Conservation (phyloP, 495 filamentous ascomycete genomes). For the Lophiostoma macrostomum region DNA sequence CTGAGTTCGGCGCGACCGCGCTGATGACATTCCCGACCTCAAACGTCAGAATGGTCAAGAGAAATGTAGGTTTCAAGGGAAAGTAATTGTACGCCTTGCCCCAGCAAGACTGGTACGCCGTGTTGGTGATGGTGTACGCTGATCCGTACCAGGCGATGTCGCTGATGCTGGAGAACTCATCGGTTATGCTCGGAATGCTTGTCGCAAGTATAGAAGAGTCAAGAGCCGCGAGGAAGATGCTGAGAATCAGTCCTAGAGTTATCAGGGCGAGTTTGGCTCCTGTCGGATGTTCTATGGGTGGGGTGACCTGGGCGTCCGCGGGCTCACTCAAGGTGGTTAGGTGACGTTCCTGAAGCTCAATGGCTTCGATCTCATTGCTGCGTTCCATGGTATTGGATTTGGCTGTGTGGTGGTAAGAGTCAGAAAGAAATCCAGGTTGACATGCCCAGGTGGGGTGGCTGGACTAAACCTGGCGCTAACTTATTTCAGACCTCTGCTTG, state of each 20-base stretch:
- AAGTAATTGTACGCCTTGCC: slow-evolving; percentile 80
- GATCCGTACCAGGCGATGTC: slow-evolving; percentile 34
- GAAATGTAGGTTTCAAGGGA: slow-evolving; percentile 63
- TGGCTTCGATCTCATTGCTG: too few relatives aligned
- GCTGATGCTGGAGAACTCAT: slow-evolving; percentile 27
- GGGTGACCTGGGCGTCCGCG: background rate
- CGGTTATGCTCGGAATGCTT: slow-evolving; percentile 33
- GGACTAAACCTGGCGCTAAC: too few relatives aligned
- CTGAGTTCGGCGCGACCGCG: slow-evolving; percentile 68
- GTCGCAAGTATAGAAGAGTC: slow-evolving; percentile 31
- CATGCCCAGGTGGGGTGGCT: too few relatives aligned
- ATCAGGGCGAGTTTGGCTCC: slow-evolving; percentile 16
- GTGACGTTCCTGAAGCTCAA: too few relatives aligned
- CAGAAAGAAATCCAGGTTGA: too few relatives aligned
- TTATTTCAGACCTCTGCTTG: too few relatives aligned
- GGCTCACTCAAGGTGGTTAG: background rate
- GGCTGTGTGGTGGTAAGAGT: too few relatives aligned
- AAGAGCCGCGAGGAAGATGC: slow-evolving; percentile 28
- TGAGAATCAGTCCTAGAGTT: slow-evolving; percentile 22
- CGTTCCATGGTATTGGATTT: too few relatives aligned
- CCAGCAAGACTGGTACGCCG: slow-evolving; percentile 67
- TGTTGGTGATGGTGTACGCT: slow-evolving; percentile 28
- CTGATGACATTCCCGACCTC: slow-evolving; percentile 80
- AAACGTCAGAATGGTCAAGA: slow-evolving; percentile 71
- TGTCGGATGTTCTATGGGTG: slow-evolving; percentile 9